These are phyloP conservation scores for Pinguiococcus pyrenoidosus DNA, from an alignment of 108 stramenopile genomes.

Conservation along the genomic window DNA sequence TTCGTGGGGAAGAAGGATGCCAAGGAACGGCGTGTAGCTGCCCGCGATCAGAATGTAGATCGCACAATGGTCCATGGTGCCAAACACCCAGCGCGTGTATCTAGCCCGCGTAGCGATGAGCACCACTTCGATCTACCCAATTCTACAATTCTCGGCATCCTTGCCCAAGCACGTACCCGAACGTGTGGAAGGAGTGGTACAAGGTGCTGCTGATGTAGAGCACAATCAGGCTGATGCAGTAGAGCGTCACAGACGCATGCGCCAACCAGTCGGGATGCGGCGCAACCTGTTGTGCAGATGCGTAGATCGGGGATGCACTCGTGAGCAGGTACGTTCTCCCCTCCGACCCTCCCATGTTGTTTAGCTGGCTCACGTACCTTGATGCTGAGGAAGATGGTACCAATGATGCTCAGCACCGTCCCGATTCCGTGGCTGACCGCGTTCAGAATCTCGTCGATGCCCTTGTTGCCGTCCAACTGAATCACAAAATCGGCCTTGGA, in stretches of 20 bases:
- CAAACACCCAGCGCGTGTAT: conserved; percentile 45
- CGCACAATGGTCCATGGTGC: conserved; percentile 72
- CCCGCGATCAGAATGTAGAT: conserved; percentile 94
- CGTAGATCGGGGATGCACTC: no score
- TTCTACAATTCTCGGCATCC: no score
- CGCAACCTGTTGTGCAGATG: no score
- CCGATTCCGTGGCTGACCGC: conserved; percentile 79
- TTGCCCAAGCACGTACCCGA: no score
- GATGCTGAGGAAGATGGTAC: conserved; percentile 47
- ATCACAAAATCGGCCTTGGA: no score
- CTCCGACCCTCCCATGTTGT: no score
- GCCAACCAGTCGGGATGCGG: no score
- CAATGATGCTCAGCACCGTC: conserved; percentile 59
- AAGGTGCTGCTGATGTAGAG: conserved; percentile 69
- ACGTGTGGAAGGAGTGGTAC: conserved; percentile 58
- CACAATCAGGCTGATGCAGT: conserved; percentile 54
- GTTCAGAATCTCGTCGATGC: conserved; percentile 58
- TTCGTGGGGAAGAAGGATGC: conserved; percentile 56
- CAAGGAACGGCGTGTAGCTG: conserved; percentile 79
- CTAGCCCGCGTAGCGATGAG: no score
- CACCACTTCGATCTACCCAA: no score
- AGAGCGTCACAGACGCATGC: no score
- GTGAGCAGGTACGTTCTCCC: no score
- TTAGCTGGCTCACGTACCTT: no score
- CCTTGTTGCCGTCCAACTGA: conserved; percentile 17